Evolutionary conservation across 176 grass and related monocot species (phyloP), one percentile per base, ranked within the genome.

Genomic region (Eleusine indica): DNA sequence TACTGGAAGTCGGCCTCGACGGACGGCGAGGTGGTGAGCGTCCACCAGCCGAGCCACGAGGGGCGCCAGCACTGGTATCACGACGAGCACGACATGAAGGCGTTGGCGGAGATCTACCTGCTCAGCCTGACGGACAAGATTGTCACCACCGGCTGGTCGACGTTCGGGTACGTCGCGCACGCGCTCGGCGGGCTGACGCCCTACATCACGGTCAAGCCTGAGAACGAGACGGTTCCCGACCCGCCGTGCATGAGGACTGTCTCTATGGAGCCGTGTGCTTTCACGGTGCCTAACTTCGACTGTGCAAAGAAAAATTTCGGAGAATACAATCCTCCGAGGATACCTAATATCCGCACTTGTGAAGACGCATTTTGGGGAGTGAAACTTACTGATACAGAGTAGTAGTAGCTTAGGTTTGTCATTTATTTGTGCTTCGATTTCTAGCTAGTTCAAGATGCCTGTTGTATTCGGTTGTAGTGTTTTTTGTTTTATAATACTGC

Each of bases 11-110:
- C 78, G 71, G 71, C 92, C 16, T 85, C 92, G 37, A 80, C 53
- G 8, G 74, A 43, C 25, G 87, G 92, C 7, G 86, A 89, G 75
- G 78, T 91, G 1, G 84, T 94, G 15, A 76, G 84, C 52, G 83
- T 94, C 53, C 67, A 94, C 84, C 92, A 94, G 80, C 92, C 92
- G 7, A 94, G 84, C 76, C 89, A 91, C 80, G 92, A 94, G 80
- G 84, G 79, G 85, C 64, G 70, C 21, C 91, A 89, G 84, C 69
- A 74, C 53, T 89, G 87, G 78, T 71, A 82, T 18, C 71, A 56
- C 2, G 87, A 82, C 13, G 58, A 76, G 70, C 92, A 94, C 80
- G 87, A 94, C 83, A 84, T 80, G 85, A 91, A 88, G 76, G 92
- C 92, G 13, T 19, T 93, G 82, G 82, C 88, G 5, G 91, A 93